Base-by-base conservation (phyloP, 2,329 filamentous ascomycete genomes). In the Bimuria novae-zelandiae region DNA sequence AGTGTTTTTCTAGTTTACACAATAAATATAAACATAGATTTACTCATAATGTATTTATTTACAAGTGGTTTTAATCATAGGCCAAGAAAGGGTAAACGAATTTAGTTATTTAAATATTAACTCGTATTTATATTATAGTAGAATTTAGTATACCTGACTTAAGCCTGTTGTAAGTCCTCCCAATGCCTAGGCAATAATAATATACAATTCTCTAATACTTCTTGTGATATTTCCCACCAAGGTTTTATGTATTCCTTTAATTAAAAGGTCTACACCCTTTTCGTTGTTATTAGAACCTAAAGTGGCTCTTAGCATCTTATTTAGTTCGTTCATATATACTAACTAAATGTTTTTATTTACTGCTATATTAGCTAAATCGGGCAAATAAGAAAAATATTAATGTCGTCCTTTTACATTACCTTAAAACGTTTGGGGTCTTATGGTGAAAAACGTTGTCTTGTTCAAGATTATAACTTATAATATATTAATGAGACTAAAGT, bases 91-190 rank as follows among this genome's bases (percentile, higher is more conserved):
- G n/a, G n/a, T n/a, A n/a, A n/a, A n/a, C n/a, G n/a, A n/a, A n/a
- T n/a, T n/a, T n/a, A n/a, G n/a, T n/a, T n/a, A n/a, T n/a, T 21
- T 48, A 11, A 44, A 10, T 23, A 17, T 23, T 32, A 25, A 21
- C n/a, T n/a, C n/a, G n/a, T n/a, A 21, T 17, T 49, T 19, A 36
- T 7, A 8, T 35, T 19, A 45, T 27, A 25, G n/a, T n/a, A n/a
- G n/a, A n/a, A n/a, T 16, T 25, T 45, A 56, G 49, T 57, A 40
- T 40, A 40, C 12, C 10, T n/a, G 12, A 10, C 36, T 17, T 40
- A n/a, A 40, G 36, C 36, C 21, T 40, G 12, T 17, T 21, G 14
- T 21, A 40, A 19, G 16, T 19, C 36, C n/a, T n/a, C 19, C 14
- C 19, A 40, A 40, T 16, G 36, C 36, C 17, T 11, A 40, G 36